Percentiles rank a stretch among this genome's conserved stretches.
Conservation (phyloP, 495 filamentous ascomycete genomes). For the Neurospora intermedia region DNA sequence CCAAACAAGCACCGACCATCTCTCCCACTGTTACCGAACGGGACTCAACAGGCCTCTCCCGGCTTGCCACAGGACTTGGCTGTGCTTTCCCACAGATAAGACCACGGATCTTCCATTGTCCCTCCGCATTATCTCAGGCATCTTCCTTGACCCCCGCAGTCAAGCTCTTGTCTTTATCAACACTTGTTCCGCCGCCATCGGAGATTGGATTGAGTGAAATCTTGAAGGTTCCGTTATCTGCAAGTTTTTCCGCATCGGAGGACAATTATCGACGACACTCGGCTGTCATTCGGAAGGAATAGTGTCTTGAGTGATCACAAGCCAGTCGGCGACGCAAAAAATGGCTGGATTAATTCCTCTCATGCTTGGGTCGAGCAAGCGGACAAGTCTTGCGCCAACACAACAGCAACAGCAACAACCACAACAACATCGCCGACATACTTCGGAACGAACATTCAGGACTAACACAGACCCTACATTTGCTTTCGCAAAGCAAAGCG, state of each 20-base stretch:
- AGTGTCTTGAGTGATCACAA: neutral
- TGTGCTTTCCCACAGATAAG: neutral
- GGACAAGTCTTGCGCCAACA: conserved; percentile 11
- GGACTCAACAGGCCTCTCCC: neutral
- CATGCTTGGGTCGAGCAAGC: conserved; percentile 19
- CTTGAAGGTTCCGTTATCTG: neutral
- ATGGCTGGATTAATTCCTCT: conserved; percentile 22
- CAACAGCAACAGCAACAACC: conserved; percentile 2
- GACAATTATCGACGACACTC: neutral
- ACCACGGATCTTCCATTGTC: neutral
- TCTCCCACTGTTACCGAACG: neutral
- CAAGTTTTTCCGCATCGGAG: neutral
- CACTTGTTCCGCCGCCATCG: neutral
- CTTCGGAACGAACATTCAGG: conserved; percentile 2
- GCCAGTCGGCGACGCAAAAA: neutral
- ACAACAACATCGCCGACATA: conserved; percentile 2
- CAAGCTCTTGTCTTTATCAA: neutral
- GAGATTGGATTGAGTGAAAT: neutral
- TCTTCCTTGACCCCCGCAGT: neutral
- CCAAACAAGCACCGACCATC: neutral
- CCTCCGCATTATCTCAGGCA: neutral
- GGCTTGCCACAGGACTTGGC: neutral
- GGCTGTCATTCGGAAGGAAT: neutral
- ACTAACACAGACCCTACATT: conserved; percentile 3
- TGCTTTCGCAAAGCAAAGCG: neutral